Evolutionary conservation across 306 rosid species (phyloP), one percentile per base, ranked within the genome.

Genomic region (Corylus avellana): DNA sequence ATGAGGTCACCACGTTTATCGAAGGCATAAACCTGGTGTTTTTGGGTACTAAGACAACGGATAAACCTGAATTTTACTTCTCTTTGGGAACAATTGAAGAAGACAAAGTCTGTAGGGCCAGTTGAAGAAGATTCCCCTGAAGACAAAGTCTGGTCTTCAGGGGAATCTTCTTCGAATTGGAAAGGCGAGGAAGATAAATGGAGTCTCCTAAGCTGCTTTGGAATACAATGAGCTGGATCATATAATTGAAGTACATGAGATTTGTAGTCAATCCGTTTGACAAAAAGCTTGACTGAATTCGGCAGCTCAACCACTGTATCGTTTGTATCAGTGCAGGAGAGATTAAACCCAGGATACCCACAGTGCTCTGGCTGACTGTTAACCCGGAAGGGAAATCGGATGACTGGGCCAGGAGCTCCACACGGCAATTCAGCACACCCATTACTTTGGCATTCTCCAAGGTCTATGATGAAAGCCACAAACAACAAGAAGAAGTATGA

Each of bases 321-420:
- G 25, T 72, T 0, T 2, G 9, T 46, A 22, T 48, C 1, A 3
- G 0, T 1, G 58, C 75, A 72, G 39, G 37, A 72, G 7, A 72
- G 57, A 46, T 25, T 10, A 48, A 72, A 72, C 8, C 75, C 59
- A 20, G 82, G 84, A 42, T 62, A 69, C 59, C 85, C 85, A 47
- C 85, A 80, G 0, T 56, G 32, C 6, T 0, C 18, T 61, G 54
- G 72, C 18, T 82, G 84, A 0, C 32, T 22, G 29, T 59, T 75
- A 8, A 76, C 62, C 44, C 53, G 53, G 53, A 49, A 49, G 16
- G 53, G 93, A 76, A 90, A 85, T 29, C 74, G 35, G 42, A 90
- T 74, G 5, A 1, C 4, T 0, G 74, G 78, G 13, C 84, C 79
- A 20, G 18, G 4, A 4, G 5, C 4, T 12, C 86, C 81, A n/a